These are phyloP conservation scores for Aureobasidium pullulans DNA, from an alignment of 2,329 filamentous ascomycete species.

Conservation along the genomic window DNA sequence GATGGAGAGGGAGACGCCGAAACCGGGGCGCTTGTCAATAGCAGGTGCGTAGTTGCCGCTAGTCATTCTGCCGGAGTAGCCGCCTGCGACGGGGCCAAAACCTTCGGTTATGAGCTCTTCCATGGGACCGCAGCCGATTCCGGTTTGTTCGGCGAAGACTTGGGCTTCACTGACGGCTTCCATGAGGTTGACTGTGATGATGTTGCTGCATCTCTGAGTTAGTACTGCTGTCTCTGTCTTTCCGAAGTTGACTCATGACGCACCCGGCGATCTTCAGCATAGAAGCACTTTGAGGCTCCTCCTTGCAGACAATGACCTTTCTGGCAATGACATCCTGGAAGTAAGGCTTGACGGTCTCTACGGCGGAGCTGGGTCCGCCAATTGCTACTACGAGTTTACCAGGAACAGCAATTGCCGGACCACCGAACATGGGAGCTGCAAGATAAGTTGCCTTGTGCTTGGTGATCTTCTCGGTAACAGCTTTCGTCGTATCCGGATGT, in stretches of 20 bases:
- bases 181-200: conserved; percentile 37
- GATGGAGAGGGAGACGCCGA: conserved; percentile 16
- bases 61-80: conserved; percentile 37
- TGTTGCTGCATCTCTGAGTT: conserved; percentile 26
- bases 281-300: conserved; percentile 35
- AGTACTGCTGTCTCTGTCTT: neutral
- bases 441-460: conserved; percentile 28
- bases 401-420: conserved; percentile 35
- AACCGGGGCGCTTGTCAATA: conserved; percentile 19
- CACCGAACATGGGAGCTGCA: conserved; percentile 38
- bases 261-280: conserved; percentile 41
- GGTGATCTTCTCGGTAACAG: conserved; percentile 28
- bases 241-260: too few species aligned
- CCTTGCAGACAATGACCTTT: conserved; percentile 36
- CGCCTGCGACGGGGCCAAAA: conserved; percentile 36
- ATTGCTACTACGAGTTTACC: conserved; percentile 41
- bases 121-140: conserved; percentile 35
- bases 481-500: conserved; percentile 28
- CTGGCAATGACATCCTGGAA: conserved; percentile 38
- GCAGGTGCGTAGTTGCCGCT: conserved; percentile 36
- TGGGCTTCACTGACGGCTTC: conserved; percentile 40
- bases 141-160: conserved; percentile 40
- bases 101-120: conserved; percentile 37
- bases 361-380: conserved; percentile 27
- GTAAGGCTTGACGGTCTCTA: conserved; percentile 30